Base-by-base conservation (phyloP, 2,329 filamentous ascomycete species). In the Ceratocystis cubensis region DNA sequence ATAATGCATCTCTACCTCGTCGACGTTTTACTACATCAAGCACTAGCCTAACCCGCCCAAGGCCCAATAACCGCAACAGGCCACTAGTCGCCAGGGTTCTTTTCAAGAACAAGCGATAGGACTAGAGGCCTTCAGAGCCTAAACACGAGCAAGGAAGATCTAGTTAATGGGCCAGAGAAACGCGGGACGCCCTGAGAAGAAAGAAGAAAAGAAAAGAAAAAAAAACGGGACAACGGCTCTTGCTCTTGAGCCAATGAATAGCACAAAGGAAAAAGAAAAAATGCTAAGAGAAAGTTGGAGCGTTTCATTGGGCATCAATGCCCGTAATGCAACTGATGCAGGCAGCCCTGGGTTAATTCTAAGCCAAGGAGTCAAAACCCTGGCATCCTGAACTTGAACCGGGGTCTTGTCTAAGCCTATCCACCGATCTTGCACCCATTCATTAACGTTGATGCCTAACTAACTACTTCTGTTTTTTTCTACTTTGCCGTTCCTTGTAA, bases 251-350 rank as follows among this genome's bases (percentile, higher is more conserved):
- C 30, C 30, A 33, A 33, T 33, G n/a, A 22, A 10, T 7, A 33
- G 30, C 30, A 33, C 30, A 33, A 1, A 7, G 30, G 30, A 13
- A 41, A 41, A 41, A 41, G 10, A 4, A n/a, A n/a, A 48, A 41
- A 13, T 8, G 10, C 3, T 8, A 50, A 50, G n/a, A 8, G 22
- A 22, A n/a, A 50, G 46, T 22, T 22, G 46, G 17, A 20, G 46
- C 15, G 28, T 59, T 3, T 17, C 53, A 59, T 59, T 59, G 53
- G 53, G 53, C 53, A 59, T 59, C 53, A 59, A 59, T 8, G 53
- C 53, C 13, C 25, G 3, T 15, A 30, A 25, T 20, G 28, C 25
- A 59, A 59, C 17, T 10, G 13, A 25, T 25, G 53, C 28, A 33
- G 17, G 13, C n/a, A 59, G 33, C 28, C 53, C 17, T 59, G 53